Base-by-base conservation (phyloP, 1,284 basidiomycete species). In the Boletus hoseneyae region DNA sequence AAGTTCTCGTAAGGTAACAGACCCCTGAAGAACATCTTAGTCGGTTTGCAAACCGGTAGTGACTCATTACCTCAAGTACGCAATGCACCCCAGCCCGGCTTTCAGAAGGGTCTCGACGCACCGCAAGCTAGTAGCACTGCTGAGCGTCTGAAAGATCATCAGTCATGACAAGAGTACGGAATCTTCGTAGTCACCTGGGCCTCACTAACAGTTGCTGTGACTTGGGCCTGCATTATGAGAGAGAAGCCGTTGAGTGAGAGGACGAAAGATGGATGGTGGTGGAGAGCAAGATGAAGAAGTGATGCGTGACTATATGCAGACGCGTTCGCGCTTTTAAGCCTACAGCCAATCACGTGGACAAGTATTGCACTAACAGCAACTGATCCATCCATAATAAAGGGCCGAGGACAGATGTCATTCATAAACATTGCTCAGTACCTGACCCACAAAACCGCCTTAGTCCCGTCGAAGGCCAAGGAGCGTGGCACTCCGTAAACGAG, bases 1-100 rank as follows among this genome's bases (percentile, higher is more conserved):
- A 91, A 92, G 57, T 90, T 90, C 43, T 90, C 87, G 30, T 85
- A 81, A 6, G 88, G 87, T 19, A 92, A 73, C 4, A 92, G 67
- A 34, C 66, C 67, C 50, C 67, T 67, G 52, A 48, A 47, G 40
- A 44, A 21, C 4, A 10, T 13, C 19, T 62, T 37, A 53, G 59
- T 43, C n/a, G 19, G 38, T 23, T 37, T 42, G 18, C 12, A 29
- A 38, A 48, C 18, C 9, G 27, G 25, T 8, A 2, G 12, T 13
- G 25, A 23, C 18, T 10, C 30, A 53, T 23, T 61, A 83, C 87
- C 87, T 79, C 47, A 91, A 68, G 63, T 83, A 91, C 18, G 86
- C 79, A 49, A 91, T 87, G 53, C 87, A 87, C 2, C 86, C 87
- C 41, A 91, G 66, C 8, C 87, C 85, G 10, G 89, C 85, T 56